phyloP scores from a whole-genome alignment of 805 yeast genomes.

The Lipomyces yamanashiensis region DNA sequence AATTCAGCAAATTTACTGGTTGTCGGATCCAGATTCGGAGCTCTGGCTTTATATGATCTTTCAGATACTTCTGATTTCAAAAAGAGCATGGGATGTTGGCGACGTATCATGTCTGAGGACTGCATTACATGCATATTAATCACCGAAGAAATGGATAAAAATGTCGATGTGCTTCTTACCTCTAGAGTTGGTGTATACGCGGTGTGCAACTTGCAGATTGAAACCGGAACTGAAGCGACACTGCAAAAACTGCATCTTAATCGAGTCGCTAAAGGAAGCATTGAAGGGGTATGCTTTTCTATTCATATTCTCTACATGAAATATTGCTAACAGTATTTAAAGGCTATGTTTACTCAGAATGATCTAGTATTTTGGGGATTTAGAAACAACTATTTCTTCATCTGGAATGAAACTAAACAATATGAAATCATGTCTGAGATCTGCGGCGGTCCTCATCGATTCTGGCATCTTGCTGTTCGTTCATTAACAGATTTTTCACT shows the following conservation, averaged over 20 bases:
- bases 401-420: conserved; percentile 82
- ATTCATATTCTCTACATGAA: background rate
- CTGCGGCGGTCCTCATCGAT: conserved; percentile 93
- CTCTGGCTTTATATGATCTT: conserved; percentile 59
- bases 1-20: conserved; percentile 51
- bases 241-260: conserved; percentile 56
- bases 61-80: background rate
- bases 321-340: background rate
- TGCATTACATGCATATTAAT: conserved; percentile 15
- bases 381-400: conserved; percentile 73
- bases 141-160: background rate
- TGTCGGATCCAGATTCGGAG: conserved; percentile 75
- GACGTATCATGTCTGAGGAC: conserved; percentile 35
- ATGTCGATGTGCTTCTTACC: conserved; percentile 22
- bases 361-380: conserved; percentile 77
- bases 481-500: conserved; percentile 50
- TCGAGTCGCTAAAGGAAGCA: conserved; percentile 71
- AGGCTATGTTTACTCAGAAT: conserved; percentile 37
- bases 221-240: background rate
- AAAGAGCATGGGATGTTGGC: conserved; percentile 15
- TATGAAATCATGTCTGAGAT: conserved; percentile 67
- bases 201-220: conserved; percentile 12
- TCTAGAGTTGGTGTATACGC: conserved; percentile 29
- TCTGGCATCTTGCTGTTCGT: conserved; percentile 61
- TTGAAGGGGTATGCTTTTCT: conserved; percentile 64